Conservation (phyloP, 73 alveolate species). For the Breviolum minutum region DNA sequence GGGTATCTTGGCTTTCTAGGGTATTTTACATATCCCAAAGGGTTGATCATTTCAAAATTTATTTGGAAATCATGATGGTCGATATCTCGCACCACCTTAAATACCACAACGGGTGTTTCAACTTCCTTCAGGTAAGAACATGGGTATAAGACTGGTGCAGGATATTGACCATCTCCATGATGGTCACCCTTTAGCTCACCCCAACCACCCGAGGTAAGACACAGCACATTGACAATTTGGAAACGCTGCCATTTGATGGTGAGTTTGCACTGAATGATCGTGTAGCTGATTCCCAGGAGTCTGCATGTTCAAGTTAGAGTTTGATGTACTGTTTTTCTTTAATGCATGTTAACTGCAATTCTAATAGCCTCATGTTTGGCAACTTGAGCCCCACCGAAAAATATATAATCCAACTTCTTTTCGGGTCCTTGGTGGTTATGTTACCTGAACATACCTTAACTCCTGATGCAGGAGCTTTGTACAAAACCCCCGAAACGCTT, state of each 20-base stretch:
- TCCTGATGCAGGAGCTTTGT: background rate
- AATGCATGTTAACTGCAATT: background rate
- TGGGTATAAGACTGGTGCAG: background rate
- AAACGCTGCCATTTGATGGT: background rate
- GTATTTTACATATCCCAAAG: background rate
- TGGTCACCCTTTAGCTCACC: background rate
- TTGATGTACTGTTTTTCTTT: too few species aligned
- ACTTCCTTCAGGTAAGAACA: background rate
- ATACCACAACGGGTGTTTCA: background rate
- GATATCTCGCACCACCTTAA: background rate
- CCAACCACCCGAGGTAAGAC: background rate
- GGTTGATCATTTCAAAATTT: too few species aligned
- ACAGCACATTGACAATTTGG: background rate
- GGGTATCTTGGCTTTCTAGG: background rate
- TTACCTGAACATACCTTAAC: background rate
- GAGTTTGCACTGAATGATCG: background rate
- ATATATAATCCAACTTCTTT: background rate
- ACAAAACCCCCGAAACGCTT: background rate
- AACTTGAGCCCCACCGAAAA: background rate
- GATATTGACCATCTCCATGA: background rate
- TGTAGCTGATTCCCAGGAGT: slow-evolving; percentile 33
- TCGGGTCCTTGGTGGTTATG: background rate
- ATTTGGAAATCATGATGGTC: background rate
- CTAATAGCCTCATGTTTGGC: background rate
- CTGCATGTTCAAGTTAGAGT: background rate